Percentiles rank a stretch among this genome's conserved stretches.
Evolutionary conservation across 176 grass and related monocot species (phyloP).

Genomic region (Bothriochloa decipiens): DNA sequence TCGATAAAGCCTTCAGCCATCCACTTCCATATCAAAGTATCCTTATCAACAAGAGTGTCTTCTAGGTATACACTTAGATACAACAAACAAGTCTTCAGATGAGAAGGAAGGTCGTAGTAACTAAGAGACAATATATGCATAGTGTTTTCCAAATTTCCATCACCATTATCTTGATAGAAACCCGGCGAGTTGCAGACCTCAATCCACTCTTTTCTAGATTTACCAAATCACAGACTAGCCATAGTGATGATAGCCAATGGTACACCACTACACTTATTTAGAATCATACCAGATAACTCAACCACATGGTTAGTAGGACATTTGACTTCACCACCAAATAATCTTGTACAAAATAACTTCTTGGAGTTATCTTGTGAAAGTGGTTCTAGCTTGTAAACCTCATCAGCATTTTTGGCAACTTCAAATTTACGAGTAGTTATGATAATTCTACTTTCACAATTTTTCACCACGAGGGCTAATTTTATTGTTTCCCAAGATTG

Average conservation of each 20-base stretch:
- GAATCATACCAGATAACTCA: background rate
- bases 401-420: no score
- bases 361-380: no score
- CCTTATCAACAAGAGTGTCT: background rate
- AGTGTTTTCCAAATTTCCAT: no score
- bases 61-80: no score
- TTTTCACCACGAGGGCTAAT: no score
- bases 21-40: constrained; percentile 7
- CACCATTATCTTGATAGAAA: no score
- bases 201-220: background rate
- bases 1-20: constrained; percentile 9
- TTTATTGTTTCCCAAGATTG: no score
- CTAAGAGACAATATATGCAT: constrained; percentile 16
- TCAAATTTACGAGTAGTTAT: no score
- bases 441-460: no score
- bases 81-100: no score
- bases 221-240: constrained; percentile 1
- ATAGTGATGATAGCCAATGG: constrained; percentile 10
- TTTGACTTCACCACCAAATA: background rate
- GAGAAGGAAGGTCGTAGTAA: background rate
- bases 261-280: background rate
- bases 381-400: no score
- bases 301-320: background rate
- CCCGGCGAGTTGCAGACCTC: background rate
- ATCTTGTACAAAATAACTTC: no score